Evolutionary conservation across 345 rosid species (phyloP), one percentile per base, ranked within the genome.

Genomic region (Salix dunnii): DNA sequence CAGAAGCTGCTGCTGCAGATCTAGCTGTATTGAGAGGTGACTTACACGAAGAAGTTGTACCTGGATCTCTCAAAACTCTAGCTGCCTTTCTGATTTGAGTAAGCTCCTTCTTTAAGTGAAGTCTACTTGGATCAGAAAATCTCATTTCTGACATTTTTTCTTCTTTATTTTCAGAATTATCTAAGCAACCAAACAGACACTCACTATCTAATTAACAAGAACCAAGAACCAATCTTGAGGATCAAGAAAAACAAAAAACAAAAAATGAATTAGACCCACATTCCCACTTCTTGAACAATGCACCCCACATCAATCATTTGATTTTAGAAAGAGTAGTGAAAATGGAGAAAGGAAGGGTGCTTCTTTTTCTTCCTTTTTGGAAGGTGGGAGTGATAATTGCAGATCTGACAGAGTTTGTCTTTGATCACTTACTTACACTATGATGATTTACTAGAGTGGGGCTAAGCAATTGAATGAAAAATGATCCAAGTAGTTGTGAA

Each of bases 51-150:
- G 96, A 90, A 67, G 90, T 83, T 53, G 98, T 93, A 2, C 94
- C 98, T 8, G 99, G 99, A 87, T 96, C 99, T 60, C 99, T 89
- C 77, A 96, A 78, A 76, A 90, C 86, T 10, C 96, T 81, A n/a
- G 94, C 87, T 61, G 94, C 97, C 82, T 96, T 96, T 51, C 93
- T 83, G 87, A 96, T 93, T 88, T 93, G 97, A 82, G 91, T 90
- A 3, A 93, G 90, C 82, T 96, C 97, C 85, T 88, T 90, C 91
- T 85, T 91, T 83, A 96, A 85, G 78, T 96, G 97, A 25, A 93
- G 70, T 74, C 88, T 87, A 78, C 92, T 90, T 55, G 94, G 94
- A 85, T 90, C 91, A 83, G 87, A 79, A 30, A 88, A 87, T 80
- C 89, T 86, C 61, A 87, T 64, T 66, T 84, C 89, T n/a, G 92